A percentile compares a stretch with the other conserved stretches of the same genome.
Conservation (phyloP, 345 rosid genomes). For the Pugionium dolabratum region DNA sequence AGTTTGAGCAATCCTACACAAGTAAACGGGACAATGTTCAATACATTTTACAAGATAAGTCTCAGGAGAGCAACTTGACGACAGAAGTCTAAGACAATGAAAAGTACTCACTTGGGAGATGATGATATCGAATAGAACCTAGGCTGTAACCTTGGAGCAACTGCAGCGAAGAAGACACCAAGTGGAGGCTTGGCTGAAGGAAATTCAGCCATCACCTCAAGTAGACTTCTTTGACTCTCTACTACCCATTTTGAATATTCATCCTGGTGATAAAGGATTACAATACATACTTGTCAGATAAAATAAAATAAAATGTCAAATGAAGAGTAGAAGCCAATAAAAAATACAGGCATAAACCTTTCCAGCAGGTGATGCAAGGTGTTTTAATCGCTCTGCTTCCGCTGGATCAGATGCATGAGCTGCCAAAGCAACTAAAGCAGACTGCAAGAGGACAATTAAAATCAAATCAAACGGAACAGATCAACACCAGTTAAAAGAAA, state of each 20-base stretch:
- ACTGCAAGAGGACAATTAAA: constrained; percentile 48
- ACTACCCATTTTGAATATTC: constrained; percentile 89
- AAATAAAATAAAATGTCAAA: neutral
- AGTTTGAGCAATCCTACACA: constrained; percentile 68
- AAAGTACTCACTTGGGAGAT: constrained; percentile 70
- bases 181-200: constrained; percentile 92
- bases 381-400: constrained; percentile 77
- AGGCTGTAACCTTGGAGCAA: constrained; percentile 92
- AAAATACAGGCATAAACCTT: constrained; percentile 53
- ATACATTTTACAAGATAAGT: constrained; percentile 1
- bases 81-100: constrained; percentile 5
- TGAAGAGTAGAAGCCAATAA: neutral
- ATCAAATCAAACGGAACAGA: neutral
- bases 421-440: constrained; percentile 86
- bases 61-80: neutral
- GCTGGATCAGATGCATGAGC: constrained; percentile 92
- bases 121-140: constrained; percentile 98
- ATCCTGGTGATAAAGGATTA: constrained; percentile 51
- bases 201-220: constrained; percentile 93
- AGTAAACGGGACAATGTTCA: constrained; percentile 3
- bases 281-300: constrained; percentile 7
- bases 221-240: constrained; percentile 90
- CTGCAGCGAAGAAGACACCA: constrained; percentile 95
- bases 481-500: constrained; percentile 1
- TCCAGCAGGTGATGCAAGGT: constrained; percentile 91